Conservation (phyloP, 2,329 filamentous ascomycete species). For the Plenodomus biglobosus region DNA sequence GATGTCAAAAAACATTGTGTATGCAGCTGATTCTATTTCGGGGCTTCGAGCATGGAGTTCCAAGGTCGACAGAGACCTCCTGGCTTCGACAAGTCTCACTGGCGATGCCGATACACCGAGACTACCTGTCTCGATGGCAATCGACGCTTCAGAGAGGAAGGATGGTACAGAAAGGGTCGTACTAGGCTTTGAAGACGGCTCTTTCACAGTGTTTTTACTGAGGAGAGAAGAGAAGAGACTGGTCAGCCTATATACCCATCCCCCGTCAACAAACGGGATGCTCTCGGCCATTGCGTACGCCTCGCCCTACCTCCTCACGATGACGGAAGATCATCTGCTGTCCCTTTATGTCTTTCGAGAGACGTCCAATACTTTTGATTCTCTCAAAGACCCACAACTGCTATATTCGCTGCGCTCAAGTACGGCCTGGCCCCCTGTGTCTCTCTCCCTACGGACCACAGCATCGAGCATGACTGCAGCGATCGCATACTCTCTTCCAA, state of each 20-base stretch:
- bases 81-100: slow-evolving; percentile 53
- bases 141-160: slow-evolving; percentile 52
- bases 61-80: slow-evolving; percentile 58
- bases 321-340: slow-evolving; percentile 71
- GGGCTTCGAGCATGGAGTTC: slow-evolving; percentile 80
- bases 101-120: slow-evolving; percentile 17
- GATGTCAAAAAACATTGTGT: slow-evolving; percentile 72
- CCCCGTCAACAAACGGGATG: slow-evolving; percentile 63
- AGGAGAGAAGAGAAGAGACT: slow-evolving; percentile 52
- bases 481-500: slow-evolving; percentile 82
- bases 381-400: slow-evolving; percentile 55
- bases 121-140: slow-evolving; percentile 64
- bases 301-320: slow-evolving; percentile 75
- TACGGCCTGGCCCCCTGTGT: slow-evolving; percentile 74
- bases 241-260: slow-evolving; percentile 58
- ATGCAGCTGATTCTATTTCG: slow-evolving; percentile 69
- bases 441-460: slow-evolving; percentile 76
- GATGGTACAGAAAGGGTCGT: slow-evolving; percentile 36
- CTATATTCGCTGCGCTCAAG: slow-evolving; percentile 80
- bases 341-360: slow-evolving; percentile 69
- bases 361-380: slow-evolving; percentile 11
- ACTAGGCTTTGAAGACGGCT: slow-evolving; percentile 51
- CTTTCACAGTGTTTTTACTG: slow-evolving; percentile 65
- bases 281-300: slow-evolving; percentile 71
- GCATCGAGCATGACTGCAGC: slow-evolving; percentile 70